A percentile compares a stretch with the other conserved stretches of the same genome.
phyloP scores from a whole-genome alignment of 495 filamentous ascomycete genomes.

The Aspergillus wentii region DNA sequence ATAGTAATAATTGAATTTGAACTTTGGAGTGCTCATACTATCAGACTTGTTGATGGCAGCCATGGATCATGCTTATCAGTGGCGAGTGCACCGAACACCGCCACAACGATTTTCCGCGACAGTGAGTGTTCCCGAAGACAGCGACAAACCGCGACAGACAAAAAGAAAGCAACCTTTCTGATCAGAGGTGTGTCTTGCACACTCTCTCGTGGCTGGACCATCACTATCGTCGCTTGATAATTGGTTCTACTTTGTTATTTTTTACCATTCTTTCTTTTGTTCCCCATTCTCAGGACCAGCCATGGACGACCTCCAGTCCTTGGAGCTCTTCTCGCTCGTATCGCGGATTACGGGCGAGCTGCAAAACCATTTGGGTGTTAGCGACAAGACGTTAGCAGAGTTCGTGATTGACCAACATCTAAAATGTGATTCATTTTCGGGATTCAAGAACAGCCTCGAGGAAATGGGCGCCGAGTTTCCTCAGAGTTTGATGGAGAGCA shows the following conservation, averaged over 20 bases:
- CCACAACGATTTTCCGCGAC: conserved; percentile 41
- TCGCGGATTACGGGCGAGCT: conserved; percentile 92
- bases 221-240: conserved; percentile 1
- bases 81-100: conserved; percentile 23
- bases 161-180: conserved; percentile 3
- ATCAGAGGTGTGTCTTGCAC: conserved; percentile 12
- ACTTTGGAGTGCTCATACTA: too few species aligned
- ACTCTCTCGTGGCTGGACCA: conserved; percentile 9
- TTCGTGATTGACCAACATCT: conserved; percentile 89
- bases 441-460: conserved; percentile 68
- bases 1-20: too few species aligned
- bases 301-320: conserved; percentile 87
- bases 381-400: conserved; percentile 90
- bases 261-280: conserved; percentile 1
- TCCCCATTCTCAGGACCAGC: conserved; percentile 3
- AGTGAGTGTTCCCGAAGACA: conserved; percentile 15
- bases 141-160: conserved; percentile 1
- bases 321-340: conserved; percentile 90
- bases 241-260: conserved; percentile 3
- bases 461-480: conserved; percentile 84
- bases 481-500: conserved; percentile 79
- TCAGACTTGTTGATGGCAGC: too few species aligned
- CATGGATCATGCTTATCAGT: conserved; percentile 30
- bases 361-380: conserved; percentile 88
- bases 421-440: conserved; percentile 60